Conservation (phyloP, 805 yeast genomes). For the Schizosaccharomyces cryophilus region DNA sequence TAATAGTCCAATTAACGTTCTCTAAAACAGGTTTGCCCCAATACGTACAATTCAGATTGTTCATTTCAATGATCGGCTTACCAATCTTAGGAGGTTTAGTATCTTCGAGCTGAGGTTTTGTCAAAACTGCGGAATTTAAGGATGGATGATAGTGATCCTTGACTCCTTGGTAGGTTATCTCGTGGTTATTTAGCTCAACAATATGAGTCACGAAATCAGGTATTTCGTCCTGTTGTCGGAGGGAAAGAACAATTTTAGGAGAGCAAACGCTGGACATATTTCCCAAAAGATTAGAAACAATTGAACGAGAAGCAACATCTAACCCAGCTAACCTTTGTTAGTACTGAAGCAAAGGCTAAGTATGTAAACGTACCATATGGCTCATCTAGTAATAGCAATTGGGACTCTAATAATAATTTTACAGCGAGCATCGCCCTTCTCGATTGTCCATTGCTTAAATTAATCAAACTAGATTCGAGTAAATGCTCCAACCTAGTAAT, state of each 20-base stretch:
- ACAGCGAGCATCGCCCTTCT: constrained; percentile 72
- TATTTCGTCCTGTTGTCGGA: background rate
- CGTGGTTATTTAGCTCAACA: background rate
- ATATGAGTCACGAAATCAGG: constrained; percentile 1
- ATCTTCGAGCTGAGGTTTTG: background rate
- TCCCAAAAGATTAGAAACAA: background rate
- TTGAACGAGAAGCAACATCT: background rate
- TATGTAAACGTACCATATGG: background rate
- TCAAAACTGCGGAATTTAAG: background rate
- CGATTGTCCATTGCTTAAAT: constrained; percentile 80
- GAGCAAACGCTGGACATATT: background rate
- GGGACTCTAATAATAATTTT: constrained; percentile 40
- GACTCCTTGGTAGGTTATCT: background rate
- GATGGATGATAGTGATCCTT: background rate
- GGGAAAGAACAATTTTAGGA: background rate
- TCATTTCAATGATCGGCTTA: background rate
- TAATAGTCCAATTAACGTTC: background rate
- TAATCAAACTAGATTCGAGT: constrained; percentile 16
- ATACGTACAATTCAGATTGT: background rate
- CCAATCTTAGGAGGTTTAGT: background rate
- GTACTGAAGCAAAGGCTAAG: background rate
- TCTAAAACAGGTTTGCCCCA: background rate
- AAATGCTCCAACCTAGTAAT: background rate
- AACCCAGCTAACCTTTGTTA: background rate
- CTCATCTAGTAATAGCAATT: constrained; percentile 22